A percentile compares a stretch with the other conserved stretches of the same genome.
Evolutionary conservation across 1,284 basidiomycete genomes (phyloP).

Genomic region (Ustilago crameri): DNA sequence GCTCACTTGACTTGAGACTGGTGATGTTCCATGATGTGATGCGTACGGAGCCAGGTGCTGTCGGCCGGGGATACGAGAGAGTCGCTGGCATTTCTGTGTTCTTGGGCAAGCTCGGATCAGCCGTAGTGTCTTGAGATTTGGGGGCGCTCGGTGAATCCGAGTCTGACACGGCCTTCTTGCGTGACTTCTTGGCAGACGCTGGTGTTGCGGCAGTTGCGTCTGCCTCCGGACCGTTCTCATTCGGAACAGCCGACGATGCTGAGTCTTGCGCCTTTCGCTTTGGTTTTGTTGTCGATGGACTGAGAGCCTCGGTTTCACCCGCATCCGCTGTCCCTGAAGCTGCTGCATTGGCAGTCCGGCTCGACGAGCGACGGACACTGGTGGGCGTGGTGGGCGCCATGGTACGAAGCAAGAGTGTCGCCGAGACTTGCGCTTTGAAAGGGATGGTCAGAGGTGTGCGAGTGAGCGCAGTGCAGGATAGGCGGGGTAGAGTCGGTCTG

Average conservation of each 20-base stretch:
- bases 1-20: conserved; percentile 56
- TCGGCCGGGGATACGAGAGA: conserved; percentile 24
- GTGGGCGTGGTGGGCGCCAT: conserved; percentile 17
- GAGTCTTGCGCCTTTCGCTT: conserved; percentile 29
- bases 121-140: conserved; percentile 27
- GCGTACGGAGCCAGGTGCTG: conserved; percentile 34
- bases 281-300: conserved; percentile 15
- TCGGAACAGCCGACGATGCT: conserved; percentile 1
- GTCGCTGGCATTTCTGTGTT: conserved; percentile 38
- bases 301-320: neutral
- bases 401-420: neutral
- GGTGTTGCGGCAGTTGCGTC: neutral
- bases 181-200: conserved; percentile 27
- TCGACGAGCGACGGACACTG: conserved; percentile 15
- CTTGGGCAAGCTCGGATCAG: conserved; percentile 40
- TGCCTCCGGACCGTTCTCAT: neutral
- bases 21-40: conserved; percentile 65
- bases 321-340: neutral
- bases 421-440: neutral
- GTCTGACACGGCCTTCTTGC: conserved; percentile 34
- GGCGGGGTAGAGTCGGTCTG: neutral
- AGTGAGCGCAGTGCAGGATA: neutral
- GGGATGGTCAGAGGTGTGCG: neutral
- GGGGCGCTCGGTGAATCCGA: conserved; percentile 41
- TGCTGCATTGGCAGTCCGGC: conserved; percentile 5